Percentiles rank a stretch among this genome's conserved stretches.
Conservation (phyloP, 2,329 filamentous ascomycete species). For the Pyricularia sp. region DNA sequence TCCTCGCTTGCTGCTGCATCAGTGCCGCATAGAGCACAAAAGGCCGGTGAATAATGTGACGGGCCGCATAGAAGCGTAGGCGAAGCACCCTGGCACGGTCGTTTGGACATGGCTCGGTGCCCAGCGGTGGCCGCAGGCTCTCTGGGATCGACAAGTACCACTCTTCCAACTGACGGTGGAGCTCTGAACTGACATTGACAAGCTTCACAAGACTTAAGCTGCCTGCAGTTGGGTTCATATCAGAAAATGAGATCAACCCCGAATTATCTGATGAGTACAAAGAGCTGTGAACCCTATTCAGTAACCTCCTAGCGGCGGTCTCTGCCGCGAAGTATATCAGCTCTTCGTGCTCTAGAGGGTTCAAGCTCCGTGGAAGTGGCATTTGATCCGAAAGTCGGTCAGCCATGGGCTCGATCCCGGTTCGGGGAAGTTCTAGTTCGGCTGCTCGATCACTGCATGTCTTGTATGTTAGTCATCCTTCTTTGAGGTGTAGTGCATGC, state of each 20-base stretch:
- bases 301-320: slow-evolving; percentile 28
- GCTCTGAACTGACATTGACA: slow-evolving; percentile 22
- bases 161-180: slow-evolving; percentile 27
- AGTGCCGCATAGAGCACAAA: slow-evolving; percentile 28
- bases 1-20: slow-evolving; percentile 11
- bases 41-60: slow-evolving; percentile 61
- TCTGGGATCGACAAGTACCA: slow-evolving; percentile 28
- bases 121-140: slow-evolving; percentile 38
- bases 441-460: slow-evolving; percentile 55
- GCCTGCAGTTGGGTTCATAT: slow-evolving; percentile 8
- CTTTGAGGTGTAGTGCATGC: background rate
- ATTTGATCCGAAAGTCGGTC: slow-evolving; percentile 17
- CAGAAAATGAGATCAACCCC: slow-evolving; percentile 12
- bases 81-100: slow-evolving; percentile 61
- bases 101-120: slow-evolving; percentile 42
- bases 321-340: slow-evolving; percentile 31
- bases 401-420: slow-evolving; percentile 26
- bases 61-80: slow-evolving; percentile 63
- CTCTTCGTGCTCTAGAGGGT: slow-evolving; percentile 21
- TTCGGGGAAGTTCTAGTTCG: slow-evolving; percentile 39
- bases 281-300: slow-evolving; percentile 31
- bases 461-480: background rate
- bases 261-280: slow-evolving; percentile 24
- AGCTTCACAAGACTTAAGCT: slow-evolving; percentile 19
- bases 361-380: slow-evolving; percentile 22